Evolutionary conservation across 2,329 filamentous ascomycete genomes (phyloP), one percentile per base, ranked within the genome.

Genomic region (Myriosclerotinia scirpicola): DNA sequence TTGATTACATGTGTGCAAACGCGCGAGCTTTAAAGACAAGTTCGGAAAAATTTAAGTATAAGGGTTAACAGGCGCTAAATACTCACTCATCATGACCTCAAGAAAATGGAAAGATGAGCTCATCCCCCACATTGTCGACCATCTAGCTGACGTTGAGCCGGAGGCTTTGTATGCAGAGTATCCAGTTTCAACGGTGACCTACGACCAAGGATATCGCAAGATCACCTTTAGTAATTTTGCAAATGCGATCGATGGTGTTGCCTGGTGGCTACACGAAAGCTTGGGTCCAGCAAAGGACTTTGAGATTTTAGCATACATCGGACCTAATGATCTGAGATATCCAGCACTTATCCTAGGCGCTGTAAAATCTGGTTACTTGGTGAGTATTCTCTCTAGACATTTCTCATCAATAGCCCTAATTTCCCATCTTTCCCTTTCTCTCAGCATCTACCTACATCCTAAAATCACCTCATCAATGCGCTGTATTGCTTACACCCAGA

Each of bases 241-340:
- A 56, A 69, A 68, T 40, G 71, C 69, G 5, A 52, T 72, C 5
- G 54, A 71, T 62, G 56, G 59, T 42, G 56, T 67, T 8, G 70
- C 71, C 26, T 71, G 67, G 67, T 68, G 59, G 58, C 30, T 72
- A 20, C 30, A 64, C 5, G 44, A 69, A 26, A 20, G 22, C 15
- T 20, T 71, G 22, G 69, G 69, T 15, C 40, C 34, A 5, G 42
- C 46, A 3, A 48, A 66, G 15, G n/a, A 50, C 14, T 78, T 78
- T 54, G 77, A 77, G 0, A 81, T 79, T 0, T 74, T 83, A 36
- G 78, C 80, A 3, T 83, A 81, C 70, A 77, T 82, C 56, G 81
- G 80, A 0, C 42, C 65, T 26, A 64, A 52, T 54, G 58, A 67
- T 56, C 14, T 63, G n/a, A 46, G 50, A n/a, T 56, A 46, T 50